A percentile compares a stretch with the other conserved stretches of the same genome.
Evolutionary conservation across 208 protist species (phyloP).

Genomic region (Angomonas deanei): DNA sequence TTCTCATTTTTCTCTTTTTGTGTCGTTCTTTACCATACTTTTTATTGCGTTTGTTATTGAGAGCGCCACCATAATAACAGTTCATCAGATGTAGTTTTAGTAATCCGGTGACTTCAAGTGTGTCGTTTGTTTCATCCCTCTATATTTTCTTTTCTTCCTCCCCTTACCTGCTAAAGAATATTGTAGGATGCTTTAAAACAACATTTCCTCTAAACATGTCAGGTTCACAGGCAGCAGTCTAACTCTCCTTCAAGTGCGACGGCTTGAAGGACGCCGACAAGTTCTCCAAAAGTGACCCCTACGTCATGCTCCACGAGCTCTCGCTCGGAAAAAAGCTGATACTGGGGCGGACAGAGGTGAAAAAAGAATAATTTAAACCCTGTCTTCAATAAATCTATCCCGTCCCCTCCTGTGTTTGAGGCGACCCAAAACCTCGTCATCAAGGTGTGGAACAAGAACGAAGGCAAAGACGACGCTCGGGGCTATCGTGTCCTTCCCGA

Average conservation of each 20-base stretch:
- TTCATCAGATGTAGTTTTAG: too few species aligned
- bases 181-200: too few species aligned
- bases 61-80: too few species aligned
- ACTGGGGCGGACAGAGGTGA: constrained; percentile 22
- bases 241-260: constrained; percentile 29
- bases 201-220: too few species aligned
- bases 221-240: constrained; percentile 13
- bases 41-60: too few species aligned
- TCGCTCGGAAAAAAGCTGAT: background rate
- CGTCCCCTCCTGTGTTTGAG: constrained; percentile 30
- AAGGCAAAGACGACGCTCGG: constrained; percentile 20
- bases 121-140: too few species aligned
- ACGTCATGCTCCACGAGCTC: constrained; percentile 12
- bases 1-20: too few species aligned
- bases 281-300: constrained; percentile 26
- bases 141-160: too few species aligned
- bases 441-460: constrained; percentile 22
- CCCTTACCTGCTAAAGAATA: too few species aligned
- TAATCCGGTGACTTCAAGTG: too few species aligned
- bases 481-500: constrained; percentile 12
- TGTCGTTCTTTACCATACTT: too few species aligned
- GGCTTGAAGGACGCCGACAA: constrained; percentile 16
- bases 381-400: constrained; percentile 19
- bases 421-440: constrained; percentile 16
- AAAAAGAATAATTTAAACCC: constrained; percentile 34